Conservation (phyloP, 352 stramenopile species). For the Globisporangium parvum region DNA sequence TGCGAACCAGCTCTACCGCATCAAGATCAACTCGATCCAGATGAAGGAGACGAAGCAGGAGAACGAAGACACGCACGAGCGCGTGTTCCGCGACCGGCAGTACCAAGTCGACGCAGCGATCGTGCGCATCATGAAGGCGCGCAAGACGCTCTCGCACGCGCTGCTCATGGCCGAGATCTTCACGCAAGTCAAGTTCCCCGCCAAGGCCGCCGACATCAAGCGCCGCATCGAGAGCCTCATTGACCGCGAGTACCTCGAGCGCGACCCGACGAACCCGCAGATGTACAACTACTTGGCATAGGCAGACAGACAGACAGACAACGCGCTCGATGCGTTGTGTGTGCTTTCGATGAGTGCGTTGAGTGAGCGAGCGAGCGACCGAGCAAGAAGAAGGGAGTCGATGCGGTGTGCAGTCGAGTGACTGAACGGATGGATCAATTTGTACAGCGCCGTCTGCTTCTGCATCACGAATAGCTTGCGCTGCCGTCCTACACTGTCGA, state of each 20-base stretch:
- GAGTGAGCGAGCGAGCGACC: too few species aligned
- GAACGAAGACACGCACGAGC: slow-evolving; percentile 91
- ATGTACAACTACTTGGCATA: slow-evolving; percentile 98
- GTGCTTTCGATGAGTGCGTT: too few species aligned
- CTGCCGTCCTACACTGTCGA: too few species aligned
- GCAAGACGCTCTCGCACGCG: slow-evolving; percentile 91
- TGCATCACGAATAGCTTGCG: too few species aligned
- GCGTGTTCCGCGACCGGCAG: slow-evolving; percentile 90
- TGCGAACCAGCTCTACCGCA: slow-evolving; percentile 82
- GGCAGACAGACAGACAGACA: slow-evolving; percentile 94
- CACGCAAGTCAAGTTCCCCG: slow-evolving; percentile 89
- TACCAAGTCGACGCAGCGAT: slow-evolving; percentile 93
- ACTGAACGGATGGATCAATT: too few species aligned
- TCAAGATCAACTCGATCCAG: slow-evolving; percentile 95
- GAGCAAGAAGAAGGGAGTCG: too few species aligned
- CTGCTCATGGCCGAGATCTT: slow-evolving; percentile 90
- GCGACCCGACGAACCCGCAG: slow-evolving; percentile 86
- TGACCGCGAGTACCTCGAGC: slow-evolving; percentile 98
- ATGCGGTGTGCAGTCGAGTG: too few species aligned
- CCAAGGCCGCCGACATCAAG: slow-evolving; percentile 95
- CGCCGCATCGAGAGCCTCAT: slow-evolving; percentile 98
- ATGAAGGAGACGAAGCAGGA: slow-evolving; percentile 94
- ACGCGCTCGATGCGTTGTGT: slow-evolving; percentile 87
- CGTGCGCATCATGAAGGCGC: slow-evolving; percentile 95
- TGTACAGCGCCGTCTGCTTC: too few species aligned